Percentiles rank a stretch among this genome's conserved stretches.
phyloP scores from a whole-genome alignment of 2,329 filamentous ascomycete species.

The Eutypa lata region DNA sequence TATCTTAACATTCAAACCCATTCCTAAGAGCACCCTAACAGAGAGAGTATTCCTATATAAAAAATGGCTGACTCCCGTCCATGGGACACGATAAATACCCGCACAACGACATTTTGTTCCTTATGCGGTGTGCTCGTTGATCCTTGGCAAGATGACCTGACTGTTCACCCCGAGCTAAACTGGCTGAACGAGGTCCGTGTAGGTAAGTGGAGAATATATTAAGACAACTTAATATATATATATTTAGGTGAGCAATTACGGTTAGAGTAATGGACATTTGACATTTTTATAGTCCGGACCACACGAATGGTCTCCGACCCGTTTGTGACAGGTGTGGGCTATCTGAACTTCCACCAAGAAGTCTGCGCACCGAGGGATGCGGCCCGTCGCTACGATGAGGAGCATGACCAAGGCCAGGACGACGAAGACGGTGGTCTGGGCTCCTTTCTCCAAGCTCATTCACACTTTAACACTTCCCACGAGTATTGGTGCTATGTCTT shows the following conservation, averaged over 20 bases:
- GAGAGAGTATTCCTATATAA: too few relatives aligned
- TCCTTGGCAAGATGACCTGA: constrained; percentile 7
- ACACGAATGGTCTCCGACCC: constrained; percentile 3
- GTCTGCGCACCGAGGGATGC: constrained; percentile 6
- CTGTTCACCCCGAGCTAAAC: constrained; percentile 4
- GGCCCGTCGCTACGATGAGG: constrained; percentile 2
- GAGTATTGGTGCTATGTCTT: constrained; percentile 16
- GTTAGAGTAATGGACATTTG: too few relatives aligned
- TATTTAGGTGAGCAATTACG: too few relatives aligned
- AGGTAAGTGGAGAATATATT: too few relatives aligned
- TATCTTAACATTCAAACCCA: too few relatives aligned
- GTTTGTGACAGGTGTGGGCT: constrained; percentile 16
- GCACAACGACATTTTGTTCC: constrained; percentile 10
- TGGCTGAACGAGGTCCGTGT: constrained; percentile 17
- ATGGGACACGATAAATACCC: neutral
- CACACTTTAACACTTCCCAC: neutral
- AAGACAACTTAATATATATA: too few relatives aligned
- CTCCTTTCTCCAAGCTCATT: constrained; percentile 1
- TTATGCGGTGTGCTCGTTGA: constrained; percentile 15
- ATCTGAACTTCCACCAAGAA: constrained; percentile 9
- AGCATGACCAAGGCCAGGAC: constrained; percentile 3
- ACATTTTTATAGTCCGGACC: constrained; percentile 6
- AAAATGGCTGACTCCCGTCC: neutral
- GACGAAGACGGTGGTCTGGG: constrained; percentile 4
- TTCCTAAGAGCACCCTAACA: too few relatives aligned